Evolutionary conservation across 805 yeast species (phyloP).

Genomic region (Wickerhamomyces mucosus): DNA sequence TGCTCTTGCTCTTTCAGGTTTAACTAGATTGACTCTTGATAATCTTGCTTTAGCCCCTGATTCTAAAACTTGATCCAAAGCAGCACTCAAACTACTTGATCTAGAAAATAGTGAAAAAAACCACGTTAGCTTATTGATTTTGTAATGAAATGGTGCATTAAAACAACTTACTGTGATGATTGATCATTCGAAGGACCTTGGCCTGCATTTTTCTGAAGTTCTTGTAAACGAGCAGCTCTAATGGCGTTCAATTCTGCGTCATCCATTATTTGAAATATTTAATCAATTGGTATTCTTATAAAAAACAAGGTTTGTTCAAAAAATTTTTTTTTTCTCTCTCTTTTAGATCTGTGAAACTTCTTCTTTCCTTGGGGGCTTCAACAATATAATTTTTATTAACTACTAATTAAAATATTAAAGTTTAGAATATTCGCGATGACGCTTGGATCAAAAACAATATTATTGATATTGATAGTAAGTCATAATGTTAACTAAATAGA

Average conservation of each 20-base stretch:
- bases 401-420: too few species aligned
- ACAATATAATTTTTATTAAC: too few species aligned
- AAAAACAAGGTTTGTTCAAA: too few species aligned
- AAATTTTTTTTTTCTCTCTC: too few species aligned
- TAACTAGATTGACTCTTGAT: slow-evolving; percentile 76
- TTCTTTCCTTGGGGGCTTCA: too few species aligned
- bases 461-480: too few species aligned
- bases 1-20: slow-evolving; percentile 83
- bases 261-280: slow-evolving; percentile 73
- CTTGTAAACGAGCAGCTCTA: slow-evolving; percentile 85
- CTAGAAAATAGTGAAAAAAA: not conserved
- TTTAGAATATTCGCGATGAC: too few species aligned
- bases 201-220: slow-evolving; percentile 54
- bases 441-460: too few species aligned
- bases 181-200: slow-evolving; percentile 12
- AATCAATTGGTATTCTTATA: too few species aligned
- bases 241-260: slow-evolving; percentile 83
- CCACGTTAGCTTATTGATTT: not conserved
- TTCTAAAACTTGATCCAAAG: slow-evolving; percentile 62
- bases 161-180: slow-evolving; percentile 6
- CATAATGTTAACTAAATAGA: too few species aligned
- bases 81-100: slow-evolving; percentile 12
- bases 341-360: too few species aligned
- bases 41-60: slow-evolving; percentile 83
- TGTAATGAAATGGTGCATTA: too few species aligned